These are phyloP conservation scores for Penicillium roqueforti DNA, from an alignment of 495 filamentous ascomycete genomes.

Conservation along the genomic window DNA sequence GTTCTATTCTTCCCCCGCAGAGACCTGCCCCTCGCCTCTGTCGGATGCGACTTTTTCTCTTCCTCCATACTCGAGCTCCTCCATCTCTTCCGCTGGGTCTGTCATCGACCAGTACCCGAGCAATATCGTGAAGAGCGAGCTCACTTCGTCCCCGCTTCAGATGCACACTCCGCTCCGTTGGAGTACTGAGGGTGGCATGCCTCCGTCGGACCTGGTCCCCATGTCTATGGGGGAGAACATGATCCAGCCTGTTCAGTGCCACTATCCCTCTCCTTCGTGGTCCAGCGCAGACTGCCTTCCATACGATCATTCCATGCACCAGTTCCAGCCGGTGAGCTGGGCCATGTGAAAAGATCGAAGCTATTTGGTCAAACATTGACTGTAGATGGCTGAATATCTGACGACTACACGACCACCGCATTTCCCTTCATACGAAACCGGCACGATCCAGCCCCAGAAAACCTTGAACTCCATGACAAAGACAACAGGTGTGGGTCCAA, in stretches of 20 bases:
- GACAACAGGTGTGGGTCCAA: neutral
- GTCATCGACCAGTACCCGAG: constrained; percentile 37
- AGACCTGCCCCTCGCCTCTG: constrained; percentile 42
- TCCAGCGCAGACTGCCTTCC: constrained; percentile 33
- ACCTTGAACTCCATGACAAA: neutral
- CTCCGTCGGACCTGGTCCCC: constrained; percentile 31
- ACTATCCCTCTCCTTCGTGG: constrained; percentile 44
- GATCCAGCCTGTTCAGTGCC: constrained; percentile 38
- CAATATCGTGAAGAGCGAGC: constrained; percentile 31
- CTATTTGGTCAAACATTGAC: neutral
- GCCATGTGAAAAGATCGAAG: constrained; percentile 21
- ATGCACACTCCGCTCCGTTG: constrained; percentile 36
- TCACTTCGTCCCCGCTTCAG: constrained; percentile 37
- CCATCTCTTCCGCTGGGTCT: constrained; percentile 35
- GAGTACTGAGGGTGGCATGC: constrained; percentile 29
- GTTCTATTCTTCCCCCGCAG: constrained; percentile 42
- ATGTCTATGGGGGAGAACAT: constrained; percentile 36
- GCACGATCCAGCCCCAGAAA: neutral
- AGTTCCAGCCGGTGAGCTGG: constrained; percentile 31
- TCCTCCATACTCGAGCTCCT: constrained; percentile 36
- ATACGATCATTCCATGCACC: constrained; percentile 34
- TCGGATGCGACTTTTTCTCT: constrained; percentile 39
- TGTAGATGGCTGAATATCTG: neutral
- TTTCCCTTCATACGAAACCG: neutral
- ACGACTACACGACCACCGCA: neutral